Evolutionary conservation across 108 stramenopile genomes (phyloP), one percentile per base, ranked within the genome.

Genomic region (Nitzschia palea): DNA sequence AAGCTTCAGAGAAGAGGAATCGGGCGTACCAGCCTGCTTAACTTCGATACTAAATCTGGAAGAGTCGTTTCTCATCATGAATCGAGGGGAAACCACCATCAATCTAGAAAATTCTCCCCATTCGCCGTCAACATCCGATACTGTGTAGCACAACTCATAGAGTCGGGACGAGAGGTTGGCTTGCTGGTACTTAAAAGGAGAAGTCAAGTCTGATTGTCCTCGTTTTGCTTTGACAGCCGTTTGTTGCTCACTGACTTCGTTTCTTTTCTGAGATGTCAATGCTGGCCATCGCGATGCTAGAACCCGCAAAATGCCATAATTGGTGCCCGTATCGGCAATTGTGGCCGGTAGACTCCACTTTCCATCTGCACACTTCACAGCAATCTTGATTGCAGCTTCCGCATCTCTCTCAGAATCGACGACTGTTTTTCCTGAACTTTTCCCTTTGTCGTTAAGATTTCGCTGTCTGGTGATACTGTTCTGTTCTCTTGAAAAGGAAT

Each of bases 31-130:
- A 1, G 74, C 48, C 67, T 90, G 89, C 51, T 90, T 90, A 33
- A 87, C 56, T 65, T 86, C 71, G 29, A 90, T 70, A 12, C 30
- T 30, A 25, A 85, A 36, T 31, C 26, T 30, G 30, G 56, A 64
- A 0, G 89, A 90, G 43, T 84, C 78, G 44, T 90, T 90, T 32
- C 74, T 52, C 12, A 90, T 47, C 10, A 82, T 57, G 70, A 90
- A 90, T 1, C 89, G 67, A 10, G 89, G 82, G 9, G 77, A 77
- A 0, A 90, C 59, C 4, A 58, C 68, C 44, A 87, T 59, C 15
- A 81, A 52, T 25, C 86, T 53, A 14, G 86, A 87, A 51, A 87
- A 76, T 35, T 87, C 89, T 14, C 88, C 89, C 86, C 86, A 90
- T 37, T 78, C 68, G 12, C 86, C 89, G 28, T 73, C 75, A 44